Percentiles rank a stretch among this genome's conserved stretches.
phyloP scores from a whole-genome alignment of 345 rosid genomes.

The Camelina sativa region DNA sequence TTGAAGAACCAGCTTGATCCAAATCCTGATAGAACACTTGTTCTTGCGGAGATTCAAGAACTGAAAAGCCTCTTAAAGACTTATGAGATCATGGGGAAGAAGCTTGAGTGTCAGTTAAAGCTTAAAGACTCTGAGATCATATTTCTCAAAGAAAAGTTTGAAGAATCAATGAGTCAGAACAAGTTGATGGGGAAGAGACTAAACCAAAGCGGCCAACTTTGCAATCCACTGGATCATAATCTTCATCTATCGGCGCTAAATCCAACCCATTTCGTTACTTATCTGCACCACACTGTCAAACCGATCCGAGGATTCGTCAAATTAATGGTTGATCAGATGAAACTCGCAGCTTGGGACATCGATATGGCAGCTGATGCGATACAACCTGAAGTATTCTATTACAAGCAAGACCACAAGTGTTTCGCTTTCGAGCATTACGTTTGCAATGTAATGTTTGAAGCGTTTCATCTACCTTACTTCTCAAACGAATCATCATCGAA shows the following conservation, averaged over 20 bases:
- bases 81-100: constrained; percentile 67
- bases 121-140: constrained; percentile 80
- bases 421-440: constrained; percentile 77
- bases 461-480: constrained; percentile 64
- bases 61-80: constrained; percentile 65
- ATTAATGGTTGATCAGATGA: constrained; percentile 68
- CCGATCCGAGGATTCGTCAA: constrained; percentile 71
- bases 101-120: constrained; percentile 70
- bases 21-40: constrained; percentile 57
- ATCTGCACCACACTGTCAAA: constrained; percentile 65
- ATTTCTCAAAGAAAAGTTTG: constrained; percentile 64
- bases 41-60: constrained; percentile 78
- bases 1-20: constrained; percentile 74
- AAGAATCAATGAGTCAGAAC: constrained; percentile 56
- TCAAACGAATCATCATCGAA: constrained; percentile 34
- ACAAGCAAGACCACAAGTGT: constrained; percentile 73
- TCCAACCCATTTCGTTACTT: constrained; percentile 57
- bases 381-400: constrained; percentile 54
- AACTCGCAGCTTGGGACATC: constrained; percentile 70
- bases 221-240: constrained; percentile 48
- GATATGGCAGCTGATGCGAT: constrained; percentile 68
- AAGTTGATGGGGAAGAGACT: constrained; percentile 61
- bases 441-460: constrained; percentile 77
- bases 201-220: constrained; percentile 68
- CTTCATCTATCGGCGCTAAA: constrained; percentile 57